Evolutionary conservation across 2,329 filamentous ascomycete species (phyloP), one percentile per base, ranked within the genome.

Genomic region (Aspergillus pseudoviridinutans): DNA sequence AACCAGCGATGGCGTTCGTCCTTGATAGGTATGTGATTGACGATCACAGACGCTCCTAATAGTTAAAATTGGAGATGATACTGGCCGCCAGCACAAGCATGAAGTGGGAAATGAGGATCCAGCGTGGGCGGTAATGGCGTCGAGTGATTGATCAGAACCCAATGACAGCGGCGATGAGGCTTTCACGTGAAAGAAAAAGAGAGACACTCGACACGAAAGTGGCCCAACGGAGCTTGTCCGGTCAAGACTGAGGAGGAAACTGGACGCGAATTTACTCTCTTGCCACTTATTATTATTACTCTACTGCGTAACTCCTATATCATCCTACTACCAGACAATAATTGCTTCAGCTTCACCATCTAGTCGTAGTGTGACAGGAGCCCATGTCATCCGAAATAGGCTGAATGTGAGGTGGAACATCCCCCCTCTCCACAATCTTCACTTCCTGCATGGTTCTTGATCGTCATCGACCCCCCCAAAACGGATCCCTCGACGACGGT

Each of bases 181-280:
- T 55, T 58, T 51, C 56, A 58, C 56, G 56, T 58, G 56, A 49
- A 57, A 35, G 32, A 2, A 42, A 49, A 49, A 25, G 5, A 44
- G 35, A 53, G 1, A 8, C 27, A 1, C 5, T 28, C n/a, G 32
- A 53, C 22, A 22, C n/a, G n/a, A 20, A n/a, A 20, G 42, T 32
- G 44, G 52, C 42, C 52, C 52, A 54, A 38, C 44, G 44, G 49
- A 49, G 28, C 0, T 7, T 7, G 14, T 38, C 32, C 32, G 14
- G 32, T 35, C 32, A 38, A 3, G 32, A 38, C 17, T 17, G 14
- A 5, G 3, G 3, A 17, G 32, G 32, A 38, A 38, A 38, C 3
- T 38, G 32, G 14, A 17, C 32, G 14, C 14, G 32, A 38, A 38
- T 38, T 38, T 38, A 38, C 32, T 38, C 5, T 35, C 14, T 35